Evolutionary conservation across 2,329 filamentous ascomycete genomes (phyloP), one percentile per base, ranked within the genome.

Genomic region (Ophiostoma perfectum): DNA sequence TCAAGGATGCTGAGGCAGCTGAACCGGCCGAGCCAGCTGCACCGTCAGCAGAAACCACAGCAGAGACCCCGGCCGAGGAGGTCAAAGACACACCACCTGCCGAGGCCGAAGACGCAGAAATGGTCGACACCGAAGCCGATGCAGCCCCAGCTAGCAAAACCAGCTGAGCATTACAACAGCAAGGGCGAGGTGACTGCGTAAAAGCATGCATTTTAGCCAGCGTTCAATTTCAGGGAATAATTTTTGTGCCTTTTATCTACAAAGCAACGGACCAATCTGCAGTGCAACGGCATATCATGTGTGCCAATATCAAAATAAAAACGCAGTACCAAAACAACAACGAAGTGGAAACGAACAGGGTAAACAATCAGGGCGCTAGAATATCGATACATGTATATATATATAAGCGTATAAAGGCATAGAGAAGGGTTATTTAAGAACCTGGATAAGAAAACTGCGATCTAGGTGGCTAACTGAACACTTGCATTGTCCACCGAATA

Each of bases 61-160:
- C 49, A 55, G 49, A 55, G 7, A 55, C 49, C 18, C 7, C 49
- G 18, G 3, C 27, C 27, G 27, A 27, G 27, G 27, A 27, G 11
- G 8, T 9, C 7, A 11, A 14, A 58, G 27, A 27, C 12, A 52
- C 44, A n/a, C 58, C 64, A 1, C 49, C 39, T 7, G 65, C 16
- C 1, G 62, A 63, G 18, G 44, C 45, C 27, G 27, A 64, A n/a
- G 69, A 71, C 38, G 62, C 66, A 4, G 18, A 60, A 11, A 71
- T 71, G 70, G 66, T 60, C 2, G 70, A 69, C 63, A 66, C 65
- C 4, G 69, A 39, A 1, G 66, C 41, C 5, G 64, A 41, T 12
- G 39, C 66, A 27, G n/a, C 60, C n/a, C 38, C 58, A 8, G 18
- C 38, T 16, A 62, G 36, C 14, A 12, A 62, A 3, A 49, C n/a